A percentile compares a stretch with the other conserved stretches of the same genome.
Evolutionary conservation across 441 rosid species (phyloP).

Genomic region (Capsella rubella): DNA sequence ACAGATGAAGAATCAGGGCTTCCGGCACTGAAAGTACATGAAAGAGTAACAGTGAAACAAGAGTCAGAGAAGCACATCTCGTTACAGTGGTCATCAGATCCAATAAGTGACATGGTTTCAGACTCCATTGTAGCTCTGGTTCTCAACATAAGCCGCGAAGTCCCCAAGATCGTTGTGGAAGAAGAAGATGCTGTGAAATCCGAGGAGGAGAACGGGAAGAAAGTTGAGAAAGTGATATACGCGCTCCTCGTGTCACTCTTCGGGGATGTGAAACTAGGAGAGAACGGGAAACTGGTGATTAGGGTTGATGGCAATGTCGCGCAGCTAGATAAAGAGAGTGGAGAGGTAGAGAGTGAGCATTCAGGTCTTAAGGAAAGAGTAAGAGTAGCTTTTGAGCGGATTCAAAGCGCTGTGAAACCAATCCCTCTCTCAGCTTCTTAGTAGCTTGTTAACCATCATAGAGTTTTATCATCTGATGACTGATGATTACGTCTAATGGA

Average conservation of each 20-base stretch:
- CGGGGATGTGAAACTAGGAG: slow-evolving; percentile 84
- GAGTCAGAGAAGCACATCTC: slow-evolving; percentile 87
- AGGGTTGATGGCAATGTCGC: slow-evolving; percentile 83
- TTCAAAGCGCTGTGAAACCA: slow-evolving; percentile 78
- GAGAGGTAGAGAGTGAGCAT: slow-evolving; percentile 84
- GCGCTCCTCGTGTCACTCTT: slow-evolving; percentile 89
- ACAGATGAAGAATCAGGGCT: slow-evolving; percentile 79
- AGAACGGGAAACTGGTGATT: slow-evolving; percentile 75
- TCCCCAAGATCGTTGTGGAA: slow-evolving; percentile 67
- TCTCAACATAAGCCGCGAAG: slow-evolving; percentile 74
- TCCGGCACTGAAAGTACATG: slow-evolving; percentile 70
- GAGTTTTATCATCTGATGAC: neutral
- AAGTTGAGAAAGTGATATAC: slow-evolving; percentile 73
- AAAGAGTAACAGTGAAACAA: slow-evolving; percentile 73
- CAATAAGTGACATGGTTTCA: slow-evolving; percentile 89
- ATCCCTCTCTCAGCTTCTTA: slow-evolving; percentile 64
- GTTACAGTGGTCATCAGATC: slow-evolving; percentile 86
- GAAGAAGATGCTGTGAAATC: slow-evolving; percentile 65
- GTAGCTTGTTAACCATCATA: neutral
- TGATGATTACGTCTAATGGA: slow-evolving; percentile 9
- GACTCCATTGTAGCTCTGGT: slow-evolving; percentile 87
- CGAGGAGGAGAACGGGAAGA: slow-evolving; percentile 73
- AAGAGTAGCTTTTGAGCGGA: slow-evolving; percentile 63
- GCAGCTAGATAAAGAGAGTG: slow-evolving; percentile 73
- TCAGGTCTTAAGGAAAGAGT: slow-evolving; percentile 90